Evolutionary conservation across 2,329 filamentous ascomycete species (phyloP), one percentile per base, ranked within the genome.

Genomic region (Paraphoma sp.): DNA sequence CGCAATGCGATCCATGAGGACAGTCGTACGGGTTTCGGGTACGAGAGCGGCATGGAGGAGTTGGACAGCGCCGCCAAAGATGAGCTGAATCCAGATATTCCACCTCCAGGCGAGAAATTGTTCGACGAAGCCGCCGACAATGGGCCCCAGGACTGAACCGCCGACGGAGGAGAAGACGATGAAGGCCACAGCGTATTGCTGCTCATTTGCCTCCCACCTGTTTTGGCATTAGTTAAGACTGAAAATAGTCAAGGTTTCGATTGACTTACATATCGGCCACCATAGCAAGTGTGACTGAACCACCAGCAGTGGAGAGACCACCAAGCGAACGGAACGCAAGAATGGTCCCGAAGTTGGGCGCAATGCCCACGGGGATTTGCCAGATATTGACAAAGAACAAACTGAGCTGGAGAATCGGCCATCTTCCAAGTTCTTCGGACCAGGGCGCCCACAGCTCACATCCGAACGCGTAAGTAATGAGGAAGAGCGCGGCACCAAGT

Each of bases 381-480:
- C 85, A 95, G 53, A 94, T 76, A 67, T 95, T 95, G 75, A 93
- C 90, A 10, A 95, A 79, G 61, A 90, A 84, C 51, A 95, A 78
- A 38, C 87, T 90, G 23, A 84, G 77, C 80, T 94, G 91, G 18
- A 94, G 81, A 53, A 95, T 84, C 1, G 88, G 88, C 80, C 87
- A 90, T 48, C 92, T 86, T 17, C 92, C 92, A 48, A 94, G 81
- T 69, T 95, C 92, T 73, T 96, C 92, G 45, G 87, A 90, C 90
- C 91, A 95, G 0, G 92, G 92, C 0, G 92, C 92, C 92, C 92
- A 95, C 0, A 94, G 83, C 75, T 95, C 92, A 73, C 92, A 95
- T 36, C 92, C 92, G 72, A 95, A 93, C 38, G 91, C 91, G 73
- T 96, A 95, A 2, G 88, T 76, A 48, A 95, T 83, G 40, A 96